phyloP scores from a whole-genome alignment of 768 basidiomycete species.

The Tricholoma sp. region DNA sequence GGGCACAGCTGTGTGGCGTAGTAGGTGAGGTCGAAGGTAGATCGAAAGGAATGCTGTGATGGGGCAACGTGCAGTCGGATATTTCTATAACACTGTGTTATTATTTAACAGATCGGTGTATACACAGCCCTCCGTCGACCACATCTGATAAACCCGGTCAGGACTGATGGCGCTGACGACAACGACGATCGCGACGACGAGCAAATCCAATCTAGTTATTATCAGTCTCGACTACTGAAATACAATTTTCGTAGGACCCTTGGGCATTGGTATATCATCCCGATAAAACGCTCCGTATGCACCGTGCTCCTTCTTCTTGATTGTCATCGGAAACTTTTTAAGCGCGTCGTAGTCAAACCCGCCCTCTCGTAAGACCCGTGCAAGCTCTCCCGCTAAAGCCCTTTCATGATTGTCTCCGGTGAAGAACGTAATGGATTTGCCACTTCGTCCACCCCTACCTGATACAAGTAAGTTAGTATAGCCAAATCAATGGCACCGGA shows the following conservation, averaged over 20 bases:
- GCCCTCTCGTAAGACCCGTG: constrained; percentile 83
- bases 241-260: constrained; percentile 72
- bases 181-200: neutral
- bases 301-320: constrained; percentile 93
- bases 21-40: neutral
- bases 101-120: neutral
- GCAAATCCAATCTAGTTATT: neutral
- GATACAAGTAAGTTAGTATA: constrained; percentile 9
- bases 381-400: constrained; percentile 87
- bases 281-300: constrained; percentile 86
- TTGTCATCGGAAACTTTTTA: constrained; percentile 90
- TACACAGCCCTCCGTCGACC: neutral
- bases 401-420: constrained; percentile 86
- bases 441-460: constrained; percentile 87
- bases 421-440: constrained; percentile 95
- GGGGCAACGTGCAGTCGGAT: neutral
- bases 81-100: too few relatives aligned
- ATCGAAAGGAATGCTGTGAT: neutral
- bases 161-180: neutral
- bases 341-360: constrained; percentile 75
- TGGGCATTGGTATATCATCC: constrained; percentile 56
- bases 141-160: too few relatives aligned
- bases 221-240: constrained; percentile 35
- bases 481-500: constrained; percentile 8
- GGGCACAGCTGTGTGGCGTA: neutral